Base-by-base conservation (phyloP, 2,329 filamentous ascomycete species). In the Zymoseptoria pseudotritici region DNA sequence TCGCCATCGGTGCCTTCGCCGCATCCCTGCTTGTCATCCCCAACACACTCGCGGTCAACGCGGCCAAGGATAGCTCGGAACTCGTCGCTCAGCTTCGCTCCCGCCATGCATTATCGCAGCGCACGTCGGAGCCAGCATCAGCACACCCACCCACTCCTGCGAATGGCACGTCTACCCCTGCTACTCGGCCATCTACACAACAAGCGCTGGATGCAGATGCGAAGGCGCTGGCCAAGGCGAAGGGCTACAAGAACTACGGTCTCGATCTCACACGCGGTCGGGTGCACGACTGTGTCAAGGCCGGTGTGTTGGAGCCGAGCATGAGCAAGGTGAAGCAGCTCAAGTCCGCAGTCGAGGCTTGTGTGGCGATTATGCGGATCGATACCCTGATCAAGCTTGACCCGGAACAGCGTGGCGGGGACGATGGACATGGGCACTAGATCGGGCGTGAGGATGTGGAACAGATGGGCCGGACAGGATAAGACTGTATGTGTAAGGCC, bases 191-290 rank as follows among this genome's bases (percentile, higher is more conserved):
- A 50, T 61, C 63, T 20, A 64, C 65, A 22, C 65, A 66, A 59
- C 63, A 67, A 61, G 61, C 66, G 57, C 63, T 66, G 20, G 67
- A 70, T 36, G 86, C 85, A 67, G 90, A 96, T 70, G 91, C 94
- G 76, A 96, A 95, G 82, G 86, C 86, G 57, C 82, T 94, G 60
- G 91, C 91, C 54, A 91, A 90, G 77, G 94, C 93, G 79, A 97
- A 96, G 86, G 90, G 89, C 70, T 99, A 97, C 82, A 94, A 93
- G 80, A 99, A 99, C 82, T 99, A 99, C 76, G 94, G 94, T 55
- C 81, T 99, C 60, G 95, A 99, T 76, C 80, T 99, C 70, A 82
- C 82, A 59, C 91, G 89, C 75, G 94, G 94, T 68, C 93, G 91
- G 75, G 90, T 97, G 60, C 87, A 92, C 58, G 94, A 99, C 76